Evolutionary conservation across 2,329 filamentous ascomycete genomes (phyloP).

Genomic region (Nemania abortiva): DNA sequence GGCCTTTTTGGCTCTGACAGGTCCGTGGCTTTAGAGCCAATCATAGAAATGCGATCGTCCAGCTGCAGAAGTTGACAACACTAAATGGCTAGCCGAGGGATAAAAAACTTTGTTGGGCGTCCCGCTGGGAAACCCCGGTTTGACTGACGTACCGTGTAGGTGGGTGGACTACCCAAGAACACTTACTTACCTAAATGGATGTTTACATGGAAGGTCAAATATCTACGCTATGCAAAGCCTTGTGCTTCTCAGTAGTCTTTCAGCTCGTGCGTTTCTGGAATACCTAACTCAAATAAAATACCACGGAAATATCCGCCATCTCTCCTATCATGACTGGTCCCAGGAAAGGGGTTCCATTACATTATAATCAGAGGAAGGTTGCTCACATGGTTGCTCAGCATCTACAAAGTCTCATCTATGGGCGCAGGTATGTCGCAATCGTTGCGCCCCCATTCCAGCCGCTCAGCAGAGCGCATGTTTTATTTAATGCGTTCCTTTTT

Average conservation of each 20-base stretch:
- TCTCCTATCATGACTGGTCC: not conserved
- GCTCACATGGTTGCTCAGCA: slow-evolving; percentile 11
- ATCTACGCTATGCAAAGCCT: slow-evolving; percentile 12
- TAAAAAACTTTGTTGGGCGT: slow-evolving; percentile 25
- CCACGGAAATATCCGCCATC: not conserved
- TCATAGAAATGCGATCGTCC: slow-evolving; percentile 36
- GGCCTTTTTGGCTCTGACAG: slow-evolving; percentile 11
- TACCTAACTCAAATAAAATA: slow-evolving; percentile 6
- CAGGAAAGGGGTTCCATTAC: not conserved
- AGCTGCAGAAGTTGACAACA: slow-evolving; percentile 28
- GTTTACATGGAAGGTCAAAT: not conserved
- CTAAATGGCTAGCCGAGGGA: slow-evolving; percentile 29
- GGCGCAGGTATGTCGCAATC: slow-evolving; percentile 10
- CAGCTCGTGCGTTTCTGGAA: slow-evolving; percentile 4
- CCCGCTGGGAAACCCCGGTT: slow-evolving; percentile 21
- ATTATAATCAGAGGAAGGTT: slow-evolving; percentile 1
- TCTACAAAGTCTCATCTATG: slow-evolving; percentile 1
- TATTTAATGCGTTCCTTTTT: slow-evolving; percentile 6
- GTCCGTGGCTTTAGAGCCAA: slow-evolving; percentile 23
- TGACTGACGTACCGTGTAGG: slow-evolving; percentile 8
- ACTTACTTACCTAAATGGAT: not conserved
- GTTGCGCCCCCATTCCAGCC: slow-evolving; percentile 24
- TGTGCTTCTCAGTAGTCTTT: slow-evolving; percentile 3
- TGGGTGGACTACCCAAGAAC: not conserved
- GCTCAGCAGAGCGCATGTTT: slow-evolving; percentile 2